Evolutionary conservation across 371 early-diverging fungal species (phyloP).

Genomic region (Fennellomyces sp.): DNA sequence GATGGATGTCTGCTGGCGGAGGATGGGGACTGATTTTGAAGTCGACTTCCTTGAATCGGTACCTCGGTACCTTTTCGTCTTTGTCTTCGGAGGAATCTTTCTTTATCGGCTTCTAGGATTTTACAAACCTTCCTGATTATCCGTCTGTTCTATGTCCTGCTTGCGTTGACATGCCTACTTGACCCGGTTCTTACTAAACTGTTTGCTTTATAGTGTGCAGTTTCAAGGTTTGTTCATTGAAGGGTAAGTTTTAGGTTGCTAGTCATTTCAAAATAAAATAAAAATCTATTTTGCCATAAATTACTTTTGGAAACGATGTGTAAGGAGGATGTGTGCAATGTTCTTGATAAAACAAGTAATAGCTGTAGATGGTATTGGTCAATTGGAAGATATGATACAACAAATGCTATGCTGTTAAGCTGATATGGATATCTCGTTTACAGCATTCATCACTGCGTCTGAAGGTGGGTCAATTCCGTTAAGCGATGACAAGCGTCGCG

Average conservation of each 20-base stretch:
- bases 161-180: not conserved
- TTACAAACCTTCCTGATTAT: slow-evolving; percentile 38
- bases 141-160: not conserved
- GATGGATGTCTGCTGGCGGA: slow-evolving; percentile 18
- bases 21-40: slow-evolving; percentile 26
- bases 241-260: not conserved
- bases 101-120: slow-evolving; percentile 51
- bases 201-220: not conserved
- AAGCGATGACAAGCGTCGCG: slow-evolving; percentile 63
- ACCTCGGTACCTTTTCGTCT: too few relatives aligned
- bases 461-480: slow-evolving; percentile 78
- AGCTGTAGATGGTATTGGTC: not conserved
- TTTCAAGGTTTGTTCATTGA: not conserved
- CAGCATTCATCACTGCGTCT: slow-evolving; percentile 74
- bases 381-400: not conserved
- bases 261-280: not conserved
- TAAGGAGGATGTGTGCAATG: not conserved
- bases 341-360: not conserved
- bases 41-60: slow-evolving; percentile 13
- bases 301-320: not conserved
- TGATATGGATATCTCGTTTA: slow-evolving; percentile 22
- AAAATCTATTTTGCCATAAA: not conserved
- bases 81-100: slow-evolving; percentile 12
- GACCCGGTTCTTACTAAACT: not conserved
- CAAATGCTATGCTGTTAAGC: not conserved